These are phyloP conservation scores for Talaromyces ruber DNA, from an alignment of 495 filamentous ascomycete genomes.

Conservation along the genomic window DNA sequence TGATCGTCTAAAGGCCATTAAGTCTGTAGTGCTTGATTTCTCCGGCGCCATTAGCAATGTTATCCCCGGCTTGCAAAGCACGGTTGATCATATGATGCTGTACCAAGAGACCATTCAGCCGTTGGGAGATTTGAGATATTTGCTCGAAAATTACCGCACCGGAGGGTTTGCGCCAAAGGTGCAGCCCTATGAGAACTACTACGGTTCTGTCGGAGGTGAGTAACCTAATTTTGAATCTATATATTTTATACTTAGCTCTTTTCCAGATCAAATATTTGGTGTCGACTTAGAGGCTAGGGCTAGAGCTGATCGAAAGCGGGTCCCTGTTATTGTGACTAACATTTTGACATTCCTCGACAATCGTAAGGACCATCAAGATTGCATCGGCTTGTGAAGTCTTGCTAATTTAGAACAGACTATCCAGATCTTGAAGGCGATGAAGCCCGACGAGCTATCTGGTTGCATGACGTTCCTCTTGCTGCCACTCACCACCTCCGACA, in stretches of 20 bases:
- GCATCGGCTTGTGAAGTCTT: not conserved
- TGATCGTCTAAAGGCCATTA: conserved; percentile 93
- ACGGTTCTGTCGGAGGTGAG: conserved; percentile 83
- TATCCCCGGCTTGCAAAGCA: conserved; percentile 89
- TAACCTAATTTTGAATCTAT: not conserved
- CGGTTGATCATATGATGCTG: conserved; percentile 96
- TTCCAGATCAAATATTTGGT: conserved; percentile 84
- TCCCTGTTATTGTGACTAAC: conserved; percentile 86
- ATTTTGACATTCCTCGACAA: conserved; percentile 92
- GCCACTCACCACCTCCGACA: conserved; percentile 80
- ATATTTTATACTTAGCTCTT: conserved; percentile 13
- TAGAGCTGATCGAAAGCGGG: conserved; percentile 86
- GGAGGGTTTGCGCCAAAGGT: conserved; percentile 86
- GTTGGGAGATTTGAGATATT: conserved; percentile 79
- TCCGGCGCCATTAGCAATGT: conserved; percentile 97
- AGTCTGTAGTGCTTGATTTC: conserved; percentile 95
- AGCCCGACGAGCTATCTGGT: conserved; percentile 85
- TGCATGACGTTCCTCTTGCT: conserved; percentile 78
- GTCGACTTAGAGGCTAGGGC: conserved; percentile 94
- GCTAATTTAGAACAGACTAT: conserved; percentile 51
- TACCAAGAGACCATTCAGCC: conserved; percentile 98
- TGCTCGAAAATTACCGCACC: conserved; percentile 96
- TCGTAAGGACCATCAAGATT: conserved; percentile 36
- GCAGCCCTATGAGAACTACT: conserved; percentile 97
- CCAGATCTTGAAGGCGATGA: conserved; percentile 97